Evolutionary conservation across 768 basidiomycete genomes (phyloP).

Genomic region (Crepidotus variabilis): DNA sequence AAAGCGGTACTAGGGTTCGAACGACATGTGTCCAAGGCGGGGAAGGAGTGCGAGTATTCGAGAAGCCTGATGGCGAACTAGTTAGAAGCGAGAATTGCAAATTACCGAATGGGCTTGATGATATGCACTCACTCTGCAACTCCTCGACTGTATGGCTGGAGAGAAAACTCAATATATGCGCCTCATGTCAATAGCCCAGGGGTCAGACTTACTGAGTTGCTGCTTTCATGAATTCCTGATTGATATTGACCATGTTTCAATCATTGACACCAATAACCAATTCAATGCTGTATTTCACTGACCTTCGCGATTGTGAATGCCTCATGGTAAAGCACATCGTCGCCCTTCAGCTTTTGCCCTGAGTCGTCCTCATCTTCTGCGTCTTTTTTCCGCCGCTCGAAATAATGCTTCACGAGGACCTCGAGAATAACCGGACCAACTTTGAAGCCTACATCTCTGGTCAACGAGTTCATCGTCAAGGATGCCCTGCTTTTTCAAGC

Average conservation of each 20-base stretch:
- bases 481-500: too few species aligned
- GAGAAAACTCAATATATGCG: background rate
- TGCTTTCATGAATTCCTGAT: constrained; percentile 31
- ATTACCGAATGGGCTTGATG: background rate
- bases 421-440: constrained; percentile 72
- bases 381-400: constrained; percentile 56
- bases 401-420: constrained; percentile 83
- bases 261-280: background rate
- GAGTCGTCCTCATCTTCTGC: constrained; percentile 28
- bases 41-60: constrained; percentile 78
- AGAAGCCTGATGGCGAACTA: constrained; percentile 59
- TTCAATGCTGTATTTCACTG: constrained; percentile 7
- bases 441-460: constrained; percentile 57
- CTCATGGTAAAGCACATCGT: constrained; percentile 80
- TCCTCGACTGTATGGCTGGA: constrained; percentile 82
- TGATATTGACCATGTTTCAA: background rate
- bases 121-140: constrained; percentile 46
- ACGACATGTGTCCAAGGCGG: constrained; percentile 82
- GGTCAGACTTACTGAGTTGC: constrained; percentile 55
- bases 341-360: constrained; percentile 51
- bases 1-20: constrained; percentile 67
- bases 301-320: constrained; percentile 77
- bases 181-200: background rate
- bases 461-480: constrained; percentile 43
- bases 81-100: background rate